Evolutionary conservation across 208 protist genomes (phyloP).

Genomic region (Acanthamoeba lenticulata): DNA sequence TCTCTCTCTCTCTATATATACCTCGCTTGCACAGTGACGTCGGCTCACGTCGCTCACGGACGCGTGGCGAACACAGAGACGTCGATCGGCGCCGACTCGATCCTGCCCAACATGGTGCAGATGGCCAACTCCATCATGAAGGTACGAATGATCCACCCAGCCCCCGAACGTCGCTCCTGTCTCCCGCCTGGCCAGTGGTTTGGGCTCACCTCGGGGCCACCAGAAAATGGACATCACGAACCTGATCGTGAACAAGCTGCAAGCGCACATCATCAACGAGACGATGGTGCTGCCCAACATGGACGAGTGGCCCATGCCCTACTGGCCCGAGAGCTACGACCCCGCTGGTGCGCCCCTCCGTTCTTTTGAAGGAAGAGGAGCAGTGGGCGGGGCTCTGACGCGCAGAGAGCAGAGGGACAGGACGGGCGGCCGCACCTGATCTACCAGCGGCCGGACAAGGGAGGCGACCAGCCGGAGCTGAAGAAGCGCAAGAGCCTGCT

Average conservation of each 20-base stretch:
- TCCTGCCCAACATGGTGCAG: conserved; percentile 47
- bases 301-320: conserved; percentile 59
- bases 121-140: conserved; percentile 60
- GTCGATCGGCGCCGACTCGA: neutral
- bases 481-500: conserved; percentile 13
- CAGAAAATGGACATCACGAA: conserved; percentile 53
- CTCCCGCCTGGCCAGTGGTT: neutral
- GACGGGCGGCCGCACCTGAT: neutral
- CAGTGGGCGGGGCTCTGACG: neutral
- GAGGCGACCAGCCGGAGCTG: neutral
- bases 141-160: too few relatives aligned
- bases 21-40: too few relatives aligned
- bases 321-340: conserved; percentile 56
- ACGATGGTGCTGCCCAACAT: conserved; percentile 55
- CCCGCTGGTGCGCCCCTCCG: neutral
- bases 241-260: conserved; percentile 52
- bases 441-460: neutral
- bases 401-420: conserved; percentile 3
- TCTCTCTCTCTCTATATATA: neutral
- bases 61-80: neutral
- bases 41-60: neutral
- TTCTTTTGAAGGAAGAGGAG: neutral
- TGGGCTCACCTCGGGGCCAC: neutral
- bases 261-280: conserved; percentile 49
- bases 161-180: too few relatives aligned